These are phyloP conservation scores for Diaporthe nobilis DNA, from an alignment of 2,329 filamentous ascomycete genomes.

Conservation along the genomic window DNA sequence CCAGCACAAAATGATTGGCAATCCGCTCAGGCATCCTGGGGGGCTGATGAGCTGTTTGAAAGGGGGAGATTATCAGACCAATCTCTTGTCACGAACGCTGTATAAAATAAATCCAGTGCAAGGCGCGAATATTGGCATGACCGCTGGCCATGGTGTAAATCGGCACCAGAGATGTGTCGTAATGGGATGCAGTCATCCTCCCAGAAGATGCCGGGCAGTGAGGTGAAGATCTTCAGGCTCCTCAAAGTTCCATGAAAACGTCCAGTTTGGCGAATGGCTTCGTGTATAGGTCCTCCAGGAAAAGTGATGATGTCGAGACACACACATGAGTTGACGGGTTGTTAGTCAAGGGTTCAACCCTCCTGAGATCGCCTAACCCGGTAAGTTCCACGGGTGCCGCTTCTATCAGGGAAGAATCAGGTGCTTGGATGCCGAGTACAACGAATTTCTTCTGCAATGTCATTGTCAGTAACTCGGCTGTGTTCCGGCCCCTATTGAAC, in stretches of 20 bases:
- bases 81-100: neutral
- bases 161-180: neutral
- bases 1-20: neutral
- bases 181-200: neutral
- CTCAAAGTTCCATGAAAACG: neutral
- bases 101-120: neutral
- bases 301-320: slow-evolving; percentile 8
- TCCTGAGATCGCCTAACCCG: neutral
- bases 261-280: neutral
- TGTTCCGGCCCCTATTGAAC: neutral
- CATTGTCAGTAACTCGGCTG: neutral
- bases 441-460: neutral
- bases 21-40: neutral
- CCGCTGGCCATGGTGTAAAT: neutral
- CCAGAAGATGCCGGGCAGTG: neutral
- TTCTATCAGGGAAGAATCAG: slow-evolving; percentile 32
- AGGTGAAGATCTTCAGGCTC: neutral
- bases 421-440: slow-evolving; percentile 8
- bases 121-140: neutral
- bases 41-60: neutral
- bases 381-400: neutral
- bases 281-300: neutral
- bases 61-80: neutral
- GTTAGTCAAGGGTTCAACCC: neutral
- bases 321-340: neutral